Conservation (phyloP, 2,329 filamentous ascomycete genomes). For the Colletotrichum tropicale region DNA sequence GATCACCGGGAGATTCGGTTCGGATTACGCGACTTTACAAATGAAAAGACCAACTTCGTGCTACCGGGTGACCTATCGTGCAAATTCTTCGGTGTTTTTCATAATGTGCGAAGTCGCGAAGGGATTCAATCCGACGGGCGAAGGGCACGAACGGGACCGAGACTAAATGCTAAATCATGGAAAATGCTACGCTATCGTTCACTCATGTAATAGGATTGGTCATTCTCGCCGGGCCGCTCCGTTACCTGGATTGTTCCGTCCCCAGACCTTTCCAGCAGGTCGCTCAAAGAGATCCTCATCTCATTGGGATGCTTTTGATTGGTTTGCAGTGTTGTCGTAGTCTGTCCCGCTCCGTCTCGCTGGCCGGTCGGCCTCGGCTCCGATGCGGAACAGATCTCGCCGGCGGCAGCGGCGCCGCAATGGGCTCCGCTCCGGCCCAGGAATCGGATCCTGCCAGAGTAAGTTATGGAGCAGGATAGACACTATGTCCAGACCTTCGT, state of each 20-base stretch:
- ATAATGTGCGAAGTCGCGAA: background rate
- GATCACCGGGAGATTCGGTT: background rate
- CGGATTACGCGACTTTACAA: background rate
- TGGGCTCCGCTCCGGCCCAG: background rate
- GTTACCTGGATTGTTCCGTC: background rate
- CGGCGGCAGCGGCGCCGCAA: background rate
- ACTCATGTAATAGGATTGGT: background rate
- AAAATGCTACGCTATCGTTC: background rate
- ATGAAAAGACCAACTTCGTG: background rate
- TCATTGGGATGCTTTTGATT: background rate
- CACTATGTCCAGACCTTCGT: background rate
- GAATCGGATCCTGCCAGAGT: background rate
- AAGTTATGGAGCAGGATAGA: fast-evolving
- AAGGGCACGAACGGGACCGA: background rate
- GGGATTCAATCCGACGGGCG: fast-evolving
- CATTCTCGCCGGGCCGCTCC: background rate
- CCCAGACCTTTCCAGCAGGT: background rate
- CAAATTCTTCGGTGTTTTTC: background rate
- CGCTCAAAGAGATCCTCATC: fast-evolving
- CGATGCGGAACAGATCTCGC: background rate
- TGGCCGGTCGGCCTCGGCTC: background rate
- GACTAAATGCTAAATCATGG: background rate
- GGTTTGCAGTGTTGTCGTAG: fast-evolving
- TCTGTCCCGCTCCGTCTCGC: background rate
- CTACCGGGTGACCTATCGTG: background rate